Percentiles rank a stretch among this genome's conserved stretches.
Evolutionary conservation across 305 asterid genomes (phyloP).

Genomic region (Fraxinus xanthoxyloides): DNA sequence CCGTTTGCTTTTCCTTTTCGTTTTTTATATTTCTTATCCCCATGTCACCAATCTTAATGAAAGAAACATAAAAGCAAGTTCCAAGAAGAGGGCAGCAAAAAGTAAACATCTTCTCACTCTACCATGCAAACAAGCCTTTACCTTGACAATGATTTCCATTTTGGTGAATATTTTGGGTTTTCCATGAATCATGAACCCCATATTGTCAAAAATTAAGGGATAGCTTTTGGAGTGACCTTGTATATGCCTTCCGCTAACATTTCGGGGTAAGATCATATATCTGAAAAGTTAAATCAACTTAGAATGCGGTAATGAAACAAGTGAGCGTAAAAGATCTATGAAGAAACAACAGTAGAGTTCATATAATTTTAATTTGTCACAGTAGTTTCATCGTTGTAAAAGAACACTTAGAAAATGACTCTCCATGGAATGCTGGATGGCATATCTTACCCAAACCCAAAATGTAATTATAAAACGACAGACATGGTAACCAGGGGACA

Average conservation of each 20-base stretch:
- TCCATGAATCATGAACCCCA: slow-evolving; percentile 77
- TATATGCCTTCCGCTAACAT: slow-evolving; percentile 30
- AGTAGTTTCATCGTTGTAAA: neutral
- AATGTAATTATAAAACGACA: neutral
- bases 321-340: neutral
- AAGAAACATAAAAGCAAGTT: neutral
- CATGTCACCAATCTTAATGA: neutral
- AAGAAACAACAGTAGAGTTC: neutral
- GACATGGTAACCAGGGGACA: neutral
- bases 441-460: slow-evolving; percentile 1
- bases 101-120: slow-evolving; percentile 9
- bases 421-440: neutral
- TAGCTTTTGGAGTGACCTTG: slow-evolving; percentile 31
- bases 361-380: neutral
- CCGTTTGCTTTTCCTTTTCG: neutral
- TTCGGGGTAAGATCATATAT: slow-evolving; percentile 54
- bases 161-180: slow-evolving; percentile 49
- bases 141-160: slow-evolving; percentile 66
- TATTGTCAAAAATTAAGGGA: slow-evolving; percentile 51
- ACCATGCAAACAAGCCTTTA: slow-evolving; percentile 27
- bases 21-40: neutral
- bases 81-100: neutral
- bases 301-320: slow-evolving; percentile 17
- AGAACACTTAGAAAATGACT: slow-evolving; percentile 15
- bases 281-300: slow-evolving; percentile 37